Evolutionary conservation across 768 basidiomycete genomes (phyloP).

Genomic region (Rhodotorula babjevae): DNA sequence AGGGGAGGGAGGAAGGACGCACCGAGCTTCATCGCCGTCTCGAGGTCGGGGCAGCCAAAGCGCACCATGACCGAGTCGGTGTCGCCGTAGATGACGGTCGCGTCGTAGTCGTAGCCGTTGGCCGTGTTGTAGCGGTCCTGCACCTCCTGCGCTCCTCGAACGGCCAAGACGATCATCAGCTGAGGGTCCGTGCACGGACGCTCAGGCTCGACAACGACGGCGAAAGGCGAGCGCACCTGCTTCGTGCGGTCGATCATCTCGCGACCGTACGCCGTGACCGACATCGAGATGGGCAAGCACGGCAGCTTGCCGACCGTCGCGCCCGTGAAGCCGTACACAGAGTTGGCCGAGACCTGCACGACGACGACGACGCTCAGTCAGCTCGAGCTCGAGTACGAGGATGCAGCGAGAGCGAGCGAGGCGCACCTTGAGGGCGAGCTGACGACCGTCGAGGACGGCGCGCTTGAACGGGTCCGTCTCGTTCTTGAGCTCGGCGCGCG

Average conservation of each 20-base stretch:
- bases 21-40: constrained; percentile 86
- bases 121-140: constrained; percentile 77
- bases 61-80: constrained; percentile 99
- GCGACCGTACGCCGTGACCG: constrained; percentile 90
- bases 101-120: constrained; percentile 80
- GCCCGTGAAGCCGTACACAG: constrained; percentile 97
- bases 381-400: neutral
- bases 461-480: constrained; percentile 96
- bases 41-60: constrained; percentile 84
- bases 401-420: neutral
- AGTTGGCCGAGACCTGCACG: constrained; percentile 87
- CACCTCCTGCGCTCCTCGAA: constrained; percentile 74
- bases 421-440: constrained; percentile 84
- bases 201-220: too few species aligned
- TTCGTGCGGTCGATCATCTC: constrained; percentile 99
- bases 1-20: constrained; percentile 39
- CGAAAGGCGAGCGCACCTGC: constrained; percentile 52
- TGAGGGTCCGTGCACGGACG: too few species aligned
- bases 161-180: neutral
- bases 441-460: constrained; percentile 93
- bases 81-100: constrained; percentile 95
- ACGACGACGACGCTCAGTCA: neutral
- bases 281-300: constrained; percentile 91
- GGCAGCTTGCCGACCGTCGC: constrained; percentile 95
- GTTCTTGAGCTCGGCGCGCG: constrained; percentile 90